A percentile compares a stretch with the other conserved stretches of the same genome.
Evolutionary conservation across 2,329 filamentous ascomycete species (phyloP).

Genomic region (Cladosporium sp.): DNA sequence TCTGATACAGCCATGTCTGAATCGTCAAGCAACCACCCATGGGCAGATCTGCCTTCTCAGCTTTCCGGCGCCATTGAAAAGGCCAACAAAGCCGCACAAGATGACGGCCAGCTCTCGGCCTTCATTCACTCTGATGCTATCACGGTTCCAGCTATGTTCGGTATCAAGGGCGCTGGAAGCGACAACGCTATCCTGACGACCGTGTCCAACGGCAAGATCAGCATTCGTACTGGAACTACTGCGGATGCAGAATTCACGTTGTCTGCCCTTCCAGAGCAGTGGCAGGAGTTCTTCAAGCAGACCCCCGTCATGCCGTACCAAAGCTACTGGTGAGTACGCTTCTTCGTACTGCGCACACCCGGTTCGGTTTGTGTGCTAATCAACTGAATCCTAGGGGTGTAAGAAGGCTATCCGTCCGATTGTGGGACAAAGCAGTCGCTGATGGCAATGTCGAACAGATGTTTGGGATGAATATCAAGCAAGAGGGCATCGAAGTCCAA

Average conservation of each 20-base stretch:
- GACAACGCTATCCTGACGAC: conserved; percentile 33
- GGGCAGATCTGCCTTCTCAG: conserved; percentile 33
- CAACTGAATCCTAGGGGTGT: conserved; percentile 2
- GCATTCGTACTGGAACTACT: conserved; percentile 29
- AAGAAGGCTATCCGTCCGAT: conserved; percentile 14
- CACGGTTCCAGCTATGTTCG: conserved; percentile 32
- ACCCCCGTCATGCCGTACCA: conserved; percentile 47
- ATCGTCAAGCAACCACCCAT: conserved; percentile 26
- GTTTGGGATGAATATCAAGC: conserved; percentile 50
- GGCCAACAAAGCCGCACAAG: conserved; percentile 29
- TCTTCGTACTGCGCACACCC: neutral
- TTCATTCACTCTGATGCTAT: conserved; percentile 36
- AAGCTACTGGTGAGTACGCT: conserved; percentile 43
- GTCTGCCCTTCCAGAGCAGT: conserved; percentile 47
- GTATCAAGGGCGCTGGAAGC: conserved; percentile 35
- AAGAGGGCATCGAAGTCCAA: conserved; percentile 50
- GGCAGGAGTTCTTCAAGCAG: conserved; percentile 48
- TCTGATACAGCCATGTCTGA: conserved; percentile 11
- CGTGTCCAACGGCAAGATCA: conserved; percentile 32
- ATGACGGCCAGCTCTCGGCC: conserved; percentile 34
- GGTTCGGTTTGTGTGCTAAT: neutral
- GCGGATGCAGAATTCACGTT: conserved; percentile 39
- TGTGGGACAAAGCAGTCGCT: conserved; percentile 15
- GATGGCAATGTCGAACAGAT: conserved; percentile 23
- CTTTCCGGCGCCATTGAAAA: conserved; percentile 30